Evolutionary conservation across 2,329 filamentous ascomycete species (phyloP), one percentile per base, ranked within the genome.

Genomic region (Xylariaceae sp.): DNA sequence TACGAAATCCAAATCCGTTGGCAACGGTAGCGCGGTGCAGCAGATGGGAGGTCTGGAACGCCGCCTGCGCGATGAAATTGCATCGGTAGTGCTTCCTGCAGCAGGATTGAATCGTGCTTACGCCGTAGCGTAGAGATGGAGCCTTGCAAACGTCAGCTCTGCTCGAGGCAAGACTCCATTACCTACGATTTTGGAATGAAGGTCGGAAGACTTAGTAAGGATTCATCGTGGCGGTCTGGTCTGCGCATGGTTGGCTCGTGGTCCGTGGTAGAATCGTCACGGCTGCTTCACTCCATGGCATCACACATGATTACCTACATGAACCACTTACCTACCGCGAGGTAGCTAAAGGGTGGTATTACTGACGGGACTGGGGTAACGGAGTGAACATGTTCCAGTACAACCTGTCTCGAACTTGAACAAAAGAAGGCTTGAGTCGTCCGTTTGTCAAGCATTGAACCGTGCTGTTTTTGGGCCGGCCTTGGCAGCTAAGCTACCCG

Each of bases 1-100:
- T 10, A 15, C 5, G 9, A 9, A 15, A 15, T 12, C 6, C 5
- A 34, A 34, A 10, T 10, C 26, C 36, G 22, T 45, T 18, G 18
- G 29, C 37, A 26, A 45, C 32, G 47, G 42, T 36, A 42, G 37
- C n/a, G 10, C 12, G 12, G 39, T 41, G 37, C 5, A 19, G 37
- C 12, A 42, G 22, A n/a, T 10, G 19, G 22, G 12, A 40, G 46
- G 54, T 42, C 47, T 58, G 58, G 51, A 53, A 56, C 51, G 48
- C 48, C 46, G 51, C 47, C 51, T 57, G 53, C 54, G 53, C 51
- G 58, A 57, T 54, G 53, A 57, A 59, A 59, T 61, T 61, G 49
- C 54, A 45, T 57, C 58, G 58, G 58, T 59, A 60, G 49, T 58
- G 51, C 53, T 34, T 10, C 40, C 53, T 56, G 58, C 50, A 48